Evolutionary conservation across 2,329 filamentous ascomycete genomes (phyloP), one percentile per base, ranked within the genome.

Genomic region (Curvularia verruculosa): DNA sequence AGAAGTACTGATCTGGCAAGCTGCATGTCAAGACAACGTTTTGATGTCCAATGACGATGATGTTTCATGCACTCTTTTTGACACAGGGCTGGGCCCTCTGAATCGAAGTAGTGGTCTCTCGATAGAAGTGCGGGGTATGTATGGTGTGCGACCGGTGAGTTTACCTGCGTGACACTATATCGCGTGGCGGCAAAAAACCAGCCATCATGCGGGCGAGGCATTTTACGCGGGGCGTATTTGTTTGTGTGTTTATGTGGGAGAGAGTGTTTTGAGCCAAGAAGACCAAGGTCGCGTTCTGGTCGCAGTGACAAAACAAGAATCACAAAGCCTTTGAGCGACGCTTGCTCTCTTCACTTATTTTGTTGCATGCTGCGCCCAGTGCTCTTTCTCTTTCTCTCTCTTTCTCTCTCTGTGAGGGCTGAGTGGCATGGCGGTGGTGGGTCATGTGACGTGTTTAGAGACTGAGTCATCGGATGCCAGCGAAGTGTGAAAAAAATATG

Each of bases 191-290:
- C 49, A 59, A 52, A 54, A 60, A 26, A 55, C 36, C 51, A 50
- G 57, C 36, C 51, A 50, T 48, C 40, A 68, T 71, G 71, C 69
- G 66, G 56, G 66, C 71, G 71, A 63, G 70, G 69, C 61, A 73
- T 72, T 73, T 73, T 69, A 66, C 63, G 54, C 61, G 59, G n/a
- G 49, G 52, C 44, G 49, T 43, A 23, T 43, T 54, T 45, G 45
- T 60, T 49, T 61, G 62, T 54, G 53, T n/a, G n/a, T n/a, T n/a
- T n/a, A n/a, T n/a, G n/a, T n/a, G n/a, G n/a, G n/a, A n/a, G n/a
- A n/a, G n/a, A n/a, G n/a, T n/a, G n/a, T n/a, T n/a, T 53, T 52
- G 51, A 43, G 60, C 62, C 59, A 65, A 62, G 60, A 56, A 41
- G 37, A 44, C 40, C 54, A 43, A 59, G n/a, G 60, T 55, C 56